These are phyloP conservation scores for Sporothrix protearum DNA, from an alignment of 2,329 filamentous ascomycete species.

Conservation along the genomic window DNA sequence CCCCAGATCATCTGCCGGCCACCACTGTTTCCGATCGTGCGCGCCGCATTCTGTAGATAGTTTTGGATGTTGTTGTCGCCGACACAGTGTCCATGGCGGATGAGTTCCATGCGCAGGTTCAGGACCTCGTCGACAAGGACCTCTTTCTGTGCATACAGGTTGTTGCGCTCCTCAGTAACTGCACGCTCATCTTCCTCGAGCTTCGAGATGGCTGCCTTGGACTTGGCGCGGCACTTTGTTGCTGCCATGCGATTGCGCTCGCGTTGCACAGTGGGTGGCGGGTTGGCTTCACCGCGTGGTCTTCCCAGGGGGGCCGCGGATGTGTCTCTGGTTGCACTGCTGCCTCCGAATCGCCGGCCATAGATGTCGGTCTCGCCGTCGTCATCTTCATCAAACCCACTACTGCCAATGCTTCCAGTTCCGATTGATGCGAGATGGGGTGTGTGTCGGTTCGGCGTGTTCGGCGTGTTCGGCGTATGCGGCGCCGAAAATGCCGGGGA, in stretches of 20 bases:
- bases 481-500: conserved; percentile 20
- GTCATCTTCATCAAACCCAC: conserved; percentile 12
- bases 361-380: background rate
- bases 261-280: conserved; percentile 21
- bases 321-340: background rate
- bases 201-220: conserved; percentile 31
- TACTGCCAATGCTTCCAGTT: background rate
- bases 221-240: conserved; percentile 35
- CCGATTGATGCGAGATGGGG: conserved; percentile 9
- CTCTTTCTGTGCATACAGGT: conserved; percentile 28
- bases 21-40: conserved; percentile 24
- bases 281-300: background rate
- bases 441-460: background rate
- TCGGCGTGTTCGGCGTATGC: background rate
- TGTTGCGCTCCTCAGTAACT: conserved; percentile 24
- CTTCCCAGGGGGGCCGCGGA: background rate
- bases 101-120: conserved; percentile 34
- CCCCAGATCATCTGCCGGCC: conserved; percentile 26
- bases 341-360: background rate
- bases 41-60: conserved; percentile 32
- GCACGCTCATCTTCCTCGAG: conserved; percentile 31
- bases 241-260: conserved; percentile 35
- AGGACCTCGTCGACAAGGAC: conserved; percentile 34
- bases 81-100: conserved; percentile 33
- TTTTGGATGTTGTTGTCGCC: conserved; percentile 31